A percentile compares a stretch with the other conserved stretches of the same genome.
These are phyloP conservation scores for Thelonectria olida DNA, from an alignment of 2,329 filamentous ascomycete species.

Conservation along the genomic window DNA sequence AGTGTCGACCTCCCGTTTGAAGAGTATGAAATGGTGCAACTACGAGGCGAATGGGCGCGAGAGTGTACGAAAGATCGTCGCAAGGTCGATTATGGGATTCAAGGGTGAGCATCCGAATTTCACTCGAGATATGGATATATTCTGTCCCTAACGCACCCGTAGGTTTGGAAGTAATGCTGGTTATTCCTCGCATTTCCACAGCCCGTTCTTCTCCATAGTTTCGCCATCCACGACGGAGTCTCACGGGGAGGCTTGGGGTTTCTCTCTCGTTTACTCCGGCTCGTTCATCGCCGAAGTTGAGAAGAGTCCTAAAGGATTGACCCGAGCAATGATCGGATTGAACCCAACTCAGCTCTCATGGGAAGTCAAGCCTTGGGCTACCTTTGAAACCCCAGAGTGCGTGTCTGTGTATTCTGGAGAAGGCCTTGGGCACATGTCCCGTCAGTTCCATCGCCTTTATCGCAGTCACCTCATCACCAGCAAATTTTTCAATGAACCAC, in stretches of 20 bases:
- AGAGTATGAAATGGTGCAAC: conserved; percentile 69
- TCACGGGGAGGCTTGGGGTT: conserved; percentile 70
- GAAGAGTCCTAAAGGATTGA: conserved; percentile 68
- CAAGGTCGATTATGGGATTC: conserved; percentile 64
- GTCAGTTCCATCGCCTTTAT: conserved; percentile 69
- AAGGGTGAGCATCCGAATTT: conserved; percentile 53
- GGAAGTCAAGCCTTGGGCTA: conserved; percentile 62
- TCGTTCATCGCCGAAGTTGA: conserved; percentile 71
- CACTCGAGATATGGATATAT: accelerated
- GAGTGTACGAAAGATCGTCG: conserved; percentile 65
- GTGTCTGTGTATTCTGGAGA: conserved; percentile 68
- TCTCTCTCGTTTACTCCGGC: conserved; percentile 72
- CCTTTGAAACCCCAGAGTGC: conserved; percentile 68
- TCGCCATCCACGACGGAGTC: conserved; percentile 67
- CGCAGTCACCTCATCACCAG: conserved; percentile 68
- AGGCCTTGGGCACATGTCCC: conserved; percentile 70
- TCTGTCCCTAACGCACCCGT: neutral
- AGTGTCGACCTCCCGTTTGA: conserved; percentile 69
- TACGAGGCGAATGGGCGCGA: conserved; percentile 70
- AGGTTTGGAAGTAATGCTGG: conserved; percentile 70
- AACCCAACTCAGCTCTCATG: conserved; percentile 70
- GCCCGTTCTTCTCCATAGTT: conserved; percentile 69
- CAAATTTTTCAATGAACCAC: conserved; percentile 60
- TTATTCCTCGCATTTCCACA: conserved; percentile 71
- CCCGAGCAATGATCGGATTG: conserved; percentile 67